These are phyloP conservation scores for Pseudocercospora pini-densiflorae DNA, from an alignment of 2,329 filamentous ascomycete genomes.

Conservation along the genomic window DNA sequence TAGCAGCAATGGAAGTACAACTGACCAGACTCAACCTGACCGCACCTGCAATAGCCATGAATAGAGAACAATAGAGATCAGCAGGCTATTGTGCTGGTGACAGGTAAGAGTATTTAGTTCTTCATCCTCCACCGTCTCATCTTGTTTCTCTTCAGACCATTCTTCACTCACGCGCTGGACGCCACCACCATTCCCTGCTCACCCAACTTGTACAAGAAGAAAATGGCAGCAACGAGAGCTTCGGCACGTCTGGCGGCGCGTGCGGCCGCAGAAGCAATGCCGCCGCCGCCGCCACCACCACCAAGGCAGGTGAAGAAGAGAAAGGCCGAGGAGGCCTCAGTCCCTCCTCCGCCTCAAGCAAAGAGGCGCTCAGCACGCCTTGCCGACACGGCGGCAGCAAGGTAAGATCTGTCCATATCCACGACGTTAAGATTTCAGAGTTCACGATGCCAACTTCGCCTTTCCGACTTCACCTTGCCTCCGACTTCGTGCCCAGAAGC, in stretches of 20 bases:
- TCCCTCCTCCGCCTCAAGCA: slow-evolving; percentile 1
- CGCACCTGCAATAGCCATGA: background rate
- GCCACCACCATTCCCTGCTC: background rate
- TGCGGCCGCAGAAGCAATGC: background rate
- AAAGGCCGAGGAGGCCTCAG: slow-evolving; percentile 7
- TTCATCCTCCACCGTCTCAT: background rate
- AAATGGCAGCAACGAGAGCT: background rate
- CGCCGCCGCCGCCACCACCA: background rate
- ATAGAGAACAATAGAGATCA: slow-evolving; percentile 3
- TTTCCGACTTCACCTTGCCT: background rate
- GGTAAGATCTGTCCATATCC: background rate
- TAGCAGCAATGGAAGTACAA: background rate
- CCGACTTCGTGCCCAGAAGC: background rate
- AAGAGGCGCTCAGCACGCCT: background rate
- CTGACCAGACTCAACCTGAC: background rate
- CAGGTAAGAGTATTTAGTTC: slow-evolving; percentile 3
- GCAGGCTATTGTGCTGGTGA: background rate
- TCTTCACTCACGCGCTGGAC: background rate
- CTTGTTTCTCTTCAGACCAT: background rate
- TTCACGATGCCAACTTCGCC: background rate
- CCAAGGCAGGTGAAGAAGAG: background rate
- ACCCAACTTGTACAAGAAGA: background rate
- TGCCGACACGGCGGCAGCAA: background rate
- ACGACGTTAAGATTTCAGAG: too few species aligned
- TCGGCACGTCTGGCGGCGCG: background rate